These are phyloP conservation scores for Tuber umbilicatum DNA, from an alignment of 495 filamentous ascomycete genomes.

Conservation along the genomic window DNA sequence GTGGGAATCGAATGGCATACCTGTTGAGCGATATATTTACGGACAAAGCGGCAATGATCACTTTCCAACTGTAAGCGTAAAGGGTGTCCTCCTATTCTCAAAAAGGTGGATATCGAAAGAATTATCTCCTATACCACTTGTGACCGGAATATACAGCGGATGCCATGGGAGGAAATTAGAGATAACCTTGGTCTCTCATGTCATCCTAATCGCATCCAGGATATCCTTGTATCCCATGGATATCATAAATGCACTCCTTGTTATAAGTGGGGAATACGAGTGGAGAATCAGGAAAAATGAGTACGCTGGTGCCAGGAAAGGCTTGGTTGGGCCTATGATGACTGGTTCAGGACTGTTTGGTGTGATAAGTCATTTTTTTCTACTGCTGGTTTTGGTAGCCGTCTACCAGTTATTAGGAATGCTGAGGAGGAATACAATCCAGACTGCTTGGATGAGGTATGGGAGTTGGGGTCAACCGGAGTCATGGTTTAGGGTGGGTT, in stretches of 20 bases:
- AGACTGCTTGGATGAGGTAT: constrained; percentile 17
- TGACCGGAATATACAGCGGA: not conserved
- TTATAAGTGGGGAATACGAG: not conserved
- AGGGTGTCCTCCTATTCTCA: constrained; percentile 9
- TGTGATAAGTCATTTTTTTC: constrained; percentile 21
- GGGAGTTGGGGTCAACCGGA: constrained; percentile 1
- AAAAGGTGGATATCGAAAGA: not conserved
- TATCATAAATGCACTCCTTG: not conserved
- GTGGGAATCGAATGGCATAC: too few relatives aligned
- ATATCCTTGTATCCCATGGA: not conserved
- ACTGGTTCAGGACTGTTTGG: constrained; percentile 18
- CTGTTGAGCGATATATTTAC: not conserved
- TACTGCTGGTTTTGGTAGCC: constrained; percentile 5
- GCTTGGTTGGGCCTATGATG: constrained; percentile 10
- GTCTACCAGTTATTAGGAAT: constrained; percentile 11
- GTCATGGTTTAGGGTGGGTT: constrained; percentile 18
- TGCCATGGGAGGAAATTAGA: not conserved
- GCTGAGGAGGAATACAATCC: constrained; percentile 15
- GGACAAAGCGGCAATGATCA: constrained; percentile 8
- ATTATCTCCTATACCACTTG: constrained; percentile 3
- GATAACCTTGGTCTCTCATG: not conserved
- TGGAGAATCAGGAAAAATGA: not conserved
- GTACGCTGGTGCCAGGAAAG: constrained; percentile 3
- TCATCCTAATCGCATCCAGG: not conserved
- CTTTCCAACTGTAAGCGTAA: constrained; percentile 7